phyloP scores from a whole-genome alignment of 2,329 filamentous ascomycete species.

The Clarireedia paspali region DNA sequence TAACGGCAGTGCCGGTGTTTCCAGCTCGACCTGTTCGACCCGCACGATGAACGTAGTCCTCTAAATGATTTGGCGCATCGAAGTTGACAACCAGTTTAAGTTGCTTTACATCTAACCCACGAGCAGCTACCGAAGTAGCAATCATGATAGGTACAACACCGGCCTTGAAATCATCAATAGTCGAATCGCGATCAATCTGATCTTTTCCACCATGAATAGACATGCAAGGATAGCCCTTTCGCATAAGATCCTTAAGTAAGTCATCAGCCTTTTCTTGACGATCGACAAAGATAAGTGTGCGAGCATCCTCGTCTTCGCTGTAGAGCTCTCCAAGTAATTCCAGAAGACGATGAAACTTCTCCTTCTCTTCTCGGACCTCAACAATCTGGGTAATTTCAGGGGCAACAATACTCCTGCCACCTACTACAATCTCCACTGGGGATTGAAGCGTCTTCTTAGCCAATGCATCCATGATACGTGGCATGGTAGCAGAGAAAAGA shows the following conservation, averaged over 20 bases:
- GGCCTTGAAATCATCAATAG: slow-evolving; percentile 87
- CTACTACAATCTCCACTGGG: slow-evolving; percentile 87
- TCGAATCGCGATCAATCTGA: slow-evolving; percentile 86
- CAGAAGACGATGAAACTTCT: slow-evolving; percentile 77
- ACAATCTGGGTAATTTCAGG: slow-evolving; percentile 92
- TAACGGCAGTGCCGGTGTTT: slow-evolving; percentile 90
- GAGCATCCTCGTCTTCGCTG: slow-evolving; percentile 78
- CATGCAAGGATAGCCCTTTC: slow-evolving; percentile 83
- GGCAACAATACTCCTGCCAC: slow-evolving; percentile 78
- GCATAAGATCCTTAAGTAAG: slow-evolving; percentile 67
- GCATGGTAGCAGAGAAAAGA: slow-evolving; percentile 94
- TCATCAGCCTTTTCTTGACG: slow-evolving; percentile 85
- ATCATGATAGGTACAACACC: slow-evolving; percentile 85
- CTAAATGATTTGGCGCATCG: slow-evolving; percentile 86
- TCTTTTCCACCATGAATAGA: slow-evolving; percentile 93
- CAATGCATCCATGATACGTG: slow-evolving; percentile 81
- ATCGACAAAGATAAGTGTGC: slow-evolving; percentile 86
- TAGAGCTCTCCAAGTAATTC: slow-evolving; percentile 85
- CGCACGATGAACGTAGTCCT: slow-evolving; percentile 93
- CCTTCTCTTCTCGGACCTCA: slow-evolving; percentile 73
- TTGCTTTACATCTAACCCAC: slow-evolving; percentile 92
- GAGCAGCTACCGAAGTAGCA: slow-evolving; percentile 90
- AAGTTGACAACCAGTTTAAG: slow-evolving; percentile 95
- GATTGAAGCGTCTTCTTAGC: slow-evolving; percentile 81
- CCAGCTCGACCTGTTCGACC: slow-evolving; percentile 92